phyloP scores from a whole-genome alignment of 129 eudicot genomes.

The Smallanthus sonchifolius region DNA sequence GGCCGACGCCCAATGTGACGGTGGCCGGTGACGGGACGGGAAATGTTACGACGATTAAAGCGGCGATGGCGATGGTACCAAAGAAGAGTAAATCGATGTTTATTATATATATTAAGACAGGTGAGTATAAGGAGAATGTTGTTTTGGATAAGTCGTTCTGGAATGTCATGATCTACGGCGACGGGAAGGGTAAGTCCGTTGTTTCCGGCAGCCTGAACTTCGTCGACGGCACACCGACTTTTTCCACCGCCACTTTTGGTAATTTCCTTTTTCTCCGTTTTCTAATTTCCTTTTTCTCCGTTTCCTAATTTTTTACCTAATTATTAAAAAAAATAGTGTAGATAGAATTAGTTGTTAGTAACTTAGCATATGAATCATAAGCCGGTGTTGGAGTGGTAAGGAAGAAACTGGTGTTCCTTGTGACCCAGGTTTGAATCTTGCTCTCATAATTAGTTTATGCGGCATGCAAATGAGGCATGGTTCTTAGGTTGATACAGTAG shows the following conservation, averaged over 20 bases:
- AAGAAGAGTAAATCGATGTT: slow-evolving; percentile 50
- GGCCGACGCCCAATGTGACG: slow-evolving; percentile 46
- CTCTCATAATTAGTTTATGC: no score
- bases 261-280: neutral
- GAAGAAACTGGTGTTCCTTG: no score
- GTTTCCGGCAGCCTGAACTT: slow-evolving; percentile 51
- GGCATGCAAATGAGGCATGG: no score
- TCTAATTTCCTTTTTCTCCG: neutral
- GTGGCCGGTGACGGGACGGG: slow-evolving; percentile 81
- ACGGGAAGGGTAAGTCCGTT: slow-evolving; percentile 53
- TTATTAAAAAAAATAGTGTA: neutral
- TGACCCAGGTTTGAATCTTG: no score
- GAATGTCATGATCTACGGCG: slow-evolving; percentile 86
- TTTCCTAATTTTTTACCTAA: neutral
- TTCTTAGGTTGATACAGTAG: no score
- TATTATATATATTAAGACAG: slow-evolving; percentile 64
- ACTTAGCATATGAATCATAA: no score
- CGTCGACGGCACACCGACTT: slow-evolving; percentile 64
- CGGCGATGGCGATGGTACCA: slow-evolving; percentile 52
- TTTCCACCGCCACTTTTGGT: slow-evolving; percentile 75
- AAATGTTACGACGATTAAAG: slow-evolving; percentile 44
- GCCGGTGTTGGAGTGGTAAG: no score
- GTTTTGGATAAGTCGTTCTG: slow-evolving; percentile 50
- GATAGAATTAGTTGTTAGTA: neutral
- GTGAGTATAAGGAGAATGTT: slow-evolving; percentile 56